These are phyloP conservation scores for Aspergillus texensis DNA, from an alignment of 2,329 filamentous ascomycete species.

Conservation along the genomic window DNA sequence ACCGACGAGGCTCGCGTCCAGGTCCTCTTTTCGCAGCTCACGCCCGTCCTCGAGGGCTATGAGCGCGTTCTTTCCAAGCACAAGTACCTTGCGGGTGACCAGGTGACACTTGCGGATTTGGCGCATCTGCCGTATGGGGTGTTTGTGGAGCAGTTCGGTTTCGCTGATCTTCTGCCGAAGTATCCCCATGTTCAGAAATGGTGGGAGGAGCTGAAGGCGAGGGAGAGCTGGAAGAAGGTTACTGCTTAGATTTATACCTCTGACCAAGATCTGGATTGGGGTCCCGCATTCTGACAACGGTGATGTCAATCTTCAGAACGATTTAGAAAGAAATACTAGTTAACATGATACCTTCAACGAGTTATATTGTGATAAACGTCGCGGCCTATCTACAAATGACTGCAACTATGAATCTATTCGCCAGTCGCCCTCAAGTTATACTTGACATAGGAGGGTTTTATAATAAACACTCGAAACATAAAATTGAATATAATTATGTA, in stretches of 20 bases:
- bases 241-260: background rate
- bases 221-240: slow-evolving; percentile 17
- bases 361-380: no score
- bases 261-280: no score
- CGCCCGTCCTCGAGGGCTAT: slow-evolving; percentile 17
- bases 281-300: no score
- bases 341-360: no score
- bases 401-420: no score
- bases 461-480: no score
- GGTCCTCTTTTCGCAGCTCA: slow-evolving; percentile 13
- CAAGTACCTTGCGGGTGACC: slow-evolving; percentile 23
- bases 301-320: background rate
- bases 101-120: slow-evolving; percentile 19
- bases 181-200: slow-evolving; percentile 17
- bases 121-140: slow-evolving; percentile 17
- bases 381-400: no score
- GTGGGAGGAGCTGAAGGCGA: slow-evolving; percentile 17
- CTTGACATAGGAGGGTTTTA: no score
- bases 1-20: slow-evolving; percentile 18
- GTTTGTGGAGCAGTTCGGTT: slow-evolving; percentile 16
- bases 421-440: no score
- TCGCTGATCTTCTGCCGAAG: slow-evolving; percentile 16
- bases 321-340: background rate
- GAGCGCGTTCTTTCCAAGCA: slow-evolving; percentile 24
- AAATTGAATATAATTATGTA: no score